These are phyloP conservation scores for Aurinia saxatilis DNA, from an alignment of 345 rosid genomes.

Conservation along the genomic window DNA sequence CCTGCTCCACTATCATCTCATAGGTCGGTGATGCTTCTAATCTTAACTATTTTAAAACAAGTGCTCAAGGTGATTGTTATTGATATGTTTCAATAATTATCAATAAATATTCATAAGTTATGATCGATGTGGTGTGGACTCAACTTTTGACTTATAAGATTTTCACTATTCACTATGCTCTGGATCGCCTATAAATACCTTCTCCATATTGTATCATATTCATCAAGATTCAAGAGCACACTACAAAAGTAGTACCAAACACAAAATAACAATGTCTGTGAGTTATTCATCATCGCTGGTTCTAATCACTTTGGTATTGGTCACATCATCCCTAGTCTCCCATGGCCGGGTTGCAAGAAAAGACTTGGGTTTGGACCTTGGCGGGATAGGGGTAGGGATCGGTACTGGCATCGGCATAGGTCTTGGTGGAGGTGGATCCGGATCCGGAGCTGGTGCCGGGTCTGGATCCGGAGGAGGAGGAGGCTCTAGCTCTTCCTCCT, in stretches of 20 bases:
- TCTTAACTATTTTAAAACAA: not conserved
- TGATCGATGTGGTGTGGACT: slow-evolving; percentile 2
- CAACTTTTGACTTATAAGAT: slow-evolving; percentile 10
- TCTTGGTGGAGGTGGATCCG: slow-evolving; percentile 55
- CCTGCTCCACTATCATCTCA: slow-evolving; percentile 13
- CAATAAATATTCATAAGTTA: not conserved
- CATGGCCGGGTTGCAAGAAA: slow-evolving; percentile 63
- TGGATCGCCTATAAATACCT: slow-evolving; percentile 25
- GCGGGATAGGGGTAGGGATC: slow-evolving; percentile 65
- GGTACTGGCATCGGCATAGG: slow-evolving; percentile 74
- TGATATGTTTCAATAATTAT: not conserved
- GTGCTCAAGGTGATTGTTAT: not conserved
- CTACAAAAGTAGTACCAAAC: slow-evolving; percentile 3
- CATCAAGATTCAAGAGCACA: slow-evolving; percentile 20
- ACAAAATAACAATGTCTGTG: slow-evolving; percentile 14
- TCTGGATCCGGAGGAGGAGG: slow-evolving; percentile 50
- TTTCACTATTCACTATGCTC: slow-evolving; percentile 6
- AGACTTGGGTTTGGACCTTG: slow-evolving; percentile 71
- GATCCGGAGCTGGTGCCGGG: slow-evolving; percentile 60
- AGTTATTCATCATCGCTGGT: slow-evolving; percentile 15
- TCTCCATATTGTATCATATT: slow-evolving; percentile 5
- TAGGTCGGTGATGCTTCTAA: slow-evolving; percentile 11
- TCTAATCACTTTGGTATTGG: slow-evolving; percentile 21
- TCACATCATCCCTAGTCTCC: slow-evolving; percentile 26
- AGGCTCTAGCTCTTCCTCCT: slow-evolving; percentile 41